A percentile compares a stretch with the other conserved stretches of the same genome.
These are phyloP conservation scores for Tetracladium marchalianum DNA, from an alignment of 495 filamentous ascomycete genomes.

Conservation along the genomic window DNA sequence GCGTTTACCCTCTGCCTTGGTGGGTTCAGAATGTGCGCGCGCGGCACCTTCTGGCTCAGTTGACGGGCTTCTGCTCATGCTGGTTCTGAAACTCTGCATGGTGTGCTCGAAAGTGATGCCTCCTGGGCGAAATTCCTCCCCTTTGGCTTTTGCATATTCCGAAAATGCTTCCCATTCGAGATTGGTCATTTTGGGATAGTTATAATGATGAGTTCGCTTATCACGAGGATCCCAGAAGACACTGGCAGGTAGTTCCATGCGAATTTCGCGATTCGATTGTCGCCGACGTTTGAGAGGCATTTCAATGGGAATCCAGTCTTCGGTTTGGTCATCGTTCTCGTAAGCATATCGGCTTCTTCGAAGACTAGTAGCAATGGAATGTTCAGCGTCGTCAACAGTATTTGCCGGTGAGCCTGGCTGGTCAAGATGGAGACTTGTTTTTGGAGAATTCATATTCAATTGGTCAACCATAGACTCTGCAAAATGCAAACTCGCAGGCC, in stretches of 20 bases:
- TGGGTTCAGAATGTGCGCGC: slow-evolving; percentile 17
- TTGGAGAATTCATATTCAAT: slow-evolving; percentile 54
- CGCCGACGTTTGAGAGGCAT: slow-evolving; percentile 10
- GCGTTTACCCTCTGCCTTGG: slow-evolving; percentile 10
- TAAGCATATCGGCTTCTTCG: slow-evolving; percentile 16
- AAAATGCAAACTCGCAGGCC: slow-evolving; percentile 47
- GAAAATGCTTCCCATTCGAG: slow-evolving; percentile 36
- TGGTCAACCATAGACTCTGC: slow-evolving; percentile 58
- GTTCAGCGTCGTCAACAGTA: not conserved
- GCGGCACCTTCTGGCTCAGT: slow-evolving; percentile 4
- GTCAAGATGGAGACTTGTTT: slow-evolving; percentile 16
- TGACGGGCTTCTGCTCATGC: slow-evolving; percentile 11
- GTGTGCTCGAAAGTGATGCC: slow-evolving; percentile 16
- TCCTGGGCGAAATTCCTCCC: slow-evolving; percentile 31
- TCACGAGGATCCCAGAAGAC: slow-evolving; percentile 40
- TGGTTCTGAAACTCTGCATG: slow-evolving; percentile 15
- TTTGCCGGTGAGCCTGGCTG: slow-evolving; percentile 1
- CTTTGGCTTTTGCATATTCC: slow-evolving; percentile 27
- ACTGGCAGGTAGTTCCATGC: slow-evolving; percentile 36
- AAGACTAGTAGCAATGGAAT: slow-evolving; percentile 7
- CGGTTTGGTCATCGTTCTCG: slow-evolving; percentile 2
- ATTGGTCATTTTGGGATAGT: slow-evolving; percentile 45
- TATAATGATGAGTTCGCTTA: slow-evolving; percentile 36
- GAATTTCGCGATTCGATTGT: slow-evolving; percentile 33
- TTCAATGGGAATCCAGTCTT: slow-evolving; percentile 6